phyloP scores from a whole-genome alignment of 768 basidiomycete genomes.

The Mycena crocata region DNA sequence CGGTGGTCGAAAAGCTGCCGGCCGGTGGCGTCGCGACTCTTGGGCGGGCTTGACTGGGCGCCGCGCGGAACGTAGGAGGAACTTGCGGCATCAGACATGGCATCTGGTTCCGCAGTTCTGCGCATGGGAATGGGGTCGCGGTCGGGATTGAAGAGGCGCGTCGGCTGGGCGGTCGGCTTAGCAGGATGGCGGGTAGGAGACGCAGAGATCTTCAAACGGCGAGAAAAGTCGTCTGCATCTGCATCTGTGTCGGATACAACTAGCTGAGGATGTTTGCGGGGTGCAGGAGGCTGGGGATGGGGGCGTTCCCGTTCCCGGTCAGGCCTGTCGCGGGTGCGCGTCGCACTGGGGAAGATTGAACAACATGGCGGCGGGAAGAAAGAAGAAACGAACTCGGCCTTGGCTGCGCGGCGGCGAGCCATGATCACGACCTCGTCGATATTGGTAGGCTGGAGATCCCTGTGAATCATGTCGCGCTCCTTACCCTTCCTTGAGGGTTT shows the following conservation, averaged over 20 bases:
- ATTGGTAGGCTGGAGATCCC: constrained; percentile 57
- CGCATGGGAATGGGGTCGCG: constrained; percentile 73
- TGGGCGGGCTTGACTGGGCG: constrained; percentile 42
- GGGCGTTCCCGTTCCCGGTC: constrained; percentile 52
- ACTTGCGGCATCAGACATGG: constrained; percentile 68
- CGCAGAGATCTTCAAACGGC: constrained; percentile 75
- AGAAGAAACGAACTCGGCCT: constrained; percentile 60
- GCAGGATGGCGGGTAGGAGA: constrained; percentile 52
- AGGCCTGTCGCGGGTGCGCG: constrained; percentile 58
- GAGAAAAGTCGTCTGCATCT: constrained; percentile 80
- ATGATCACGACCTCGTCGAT: constrained; percentile 72
- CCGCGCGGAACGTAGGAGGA: constrained; percentile 60
- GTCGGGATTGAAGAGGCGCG: constrained; percentile 75
- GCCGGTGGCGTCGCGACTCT: constrained; percentile 46
- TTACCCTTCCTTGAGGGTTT: constrained; percentile 52
- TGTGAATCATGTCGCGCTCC: constrained; percentile 51
- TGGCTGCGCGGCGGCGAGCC: constrained; percentile 66
- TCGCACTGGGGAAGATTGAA: constrained; percentile 48
- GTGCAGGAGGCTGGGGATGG: constrained; percentile 42
- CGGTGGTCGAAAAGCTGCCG: constrained; percentile 89
- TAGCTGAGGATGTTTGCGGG: constrained; percentile 51
- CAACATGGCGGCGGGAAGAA: neutral
- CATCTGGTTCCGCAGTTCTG: constrained; percentile 73
- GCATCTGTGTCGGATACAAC: constrained; percentile 58
- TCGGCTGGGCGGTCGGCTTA: constrained; percentile 54